Percentiles rank a stretch among this genome's conserved stretches.
These are phyloP conservation scores for Acer negundo DNA, from an alignment of 345 rosid species.

Conservation along the genomic window DNA sequence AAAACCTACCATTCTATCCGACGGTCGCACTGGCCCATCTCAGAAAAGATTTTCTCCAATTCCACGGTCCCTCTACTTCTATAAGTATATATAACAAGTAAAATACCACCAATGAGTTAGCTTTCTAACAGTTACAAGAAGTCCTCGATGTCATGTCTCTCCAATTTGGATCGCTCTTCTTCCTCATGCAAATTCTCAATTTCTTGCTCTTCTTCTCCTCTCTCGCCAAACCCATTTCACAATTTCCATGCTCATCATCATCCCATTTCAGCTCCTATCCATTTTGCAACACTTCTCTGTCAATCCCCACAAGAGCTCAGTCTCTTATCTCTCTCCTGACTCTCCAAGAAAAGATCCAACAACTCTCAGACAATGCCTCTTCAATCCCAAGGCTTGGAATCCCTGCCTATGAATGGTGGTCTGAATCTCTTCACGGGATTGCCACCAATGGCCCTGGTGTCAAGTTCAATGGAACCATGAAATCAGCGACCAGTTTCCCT, in stretches of 20 bases:
- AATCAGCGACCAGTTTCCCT: slow-evolving; percentile 80
- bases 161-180: slow-evolving; percentile 2
- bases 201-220: slow-evolving; percentile 11
- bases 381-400: slow-evolving; percentile 77
- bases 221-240: slow-evolving; percentile 15
- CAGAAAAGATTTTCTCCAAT: no score
- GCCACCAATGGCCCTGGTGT: slow-evolving; percentile 91
- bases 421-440: slow-evolving; percentile 87
- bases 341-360: slow-evolving; percentile 71
- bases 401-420: slow-evolving; percentile 94
- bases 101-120: no score
- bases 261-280: slow-evolving; percentile 51
- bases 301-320: slow-evolving; percentile 49
- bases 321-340: slow-evolving; percentile 74
- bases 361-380: slow-evolving; percentile 69
- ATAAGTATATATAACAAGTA: no score
- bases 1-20: no score
- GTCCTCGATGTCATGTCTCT: slow-evolving; percentile 19
- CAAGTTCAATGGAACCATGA: slow-evolving; percentile 62
- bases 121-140: not conserved
- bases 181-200: slow-evolving; percentile 12
- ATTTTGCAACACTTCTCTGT: slow-evolving; percentile 70
- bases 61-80: no score
- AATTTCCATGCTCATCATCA: slow-evolving; percentile 56
- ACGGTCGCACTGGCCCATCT: no score